Evolutionary conservation across 345 rosid genomes (phyloP), one percentile per base, ranked within the genome.

Genomic region (Eucalyptus guilfoylei): DNA sequence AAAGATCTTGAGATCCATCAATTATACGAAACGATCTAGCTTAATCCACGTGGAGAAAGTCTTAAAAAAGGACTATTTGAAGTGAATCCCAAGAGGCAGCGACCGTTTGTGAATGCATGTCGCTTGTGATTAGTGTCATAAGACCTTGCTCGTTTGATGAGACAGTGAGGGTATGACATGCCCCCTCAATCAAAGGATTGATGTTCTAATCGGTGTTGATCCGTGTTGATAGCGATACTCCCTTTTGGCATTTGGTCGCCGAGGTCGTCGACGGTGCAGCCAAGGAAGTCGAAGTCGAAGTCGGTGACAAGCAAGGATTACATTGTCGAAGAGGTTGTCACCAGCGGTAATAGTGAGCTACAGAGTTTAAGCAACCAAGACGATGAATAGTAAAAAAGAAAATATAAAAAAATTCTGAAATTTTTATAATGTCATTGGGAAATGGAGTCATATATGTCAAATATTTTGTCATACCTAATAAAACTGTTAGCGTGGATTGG

Each of bases 401-500:
- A 55, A 5, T 9, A 2, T 4, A 21, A 9, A 58, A 24, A 11
- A 11, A 11, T 3, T 60, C 32, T 28, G 15, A 60, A 60, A 60
- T 1, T 50, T 50, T 52, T 52, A 30, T 7, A 28, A 30, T 4
- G 16, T 62, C 9, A 7, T 62, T 62, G 30, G 1, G 69, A 30
- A 28, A 62, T 62, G 16, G 32, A 30, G 1, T 14, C 34, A 4
- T 30, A 14, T 32, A 14, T 14, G 72, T 64, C 6, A 30, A 30
- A 2, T 13, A 30, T 52, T 52, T 52, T 52, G 9, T 52, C 55
- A 52, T 0, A 1, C 55, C 23, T 52, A 17, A 52, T 52, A 28
- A 2, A 30, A 60, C 0, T 12, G 16, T 5, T 14, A 7, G 17
- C 1, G 0, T 13, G 8, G 34, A 62, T 14, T 62, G 17, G 72